Evolutionary conservation across 305 asterid genomes (phyloP), one percentile per base, ranked within the genome.

Genomic region (Salvia sclarea): DNA sequence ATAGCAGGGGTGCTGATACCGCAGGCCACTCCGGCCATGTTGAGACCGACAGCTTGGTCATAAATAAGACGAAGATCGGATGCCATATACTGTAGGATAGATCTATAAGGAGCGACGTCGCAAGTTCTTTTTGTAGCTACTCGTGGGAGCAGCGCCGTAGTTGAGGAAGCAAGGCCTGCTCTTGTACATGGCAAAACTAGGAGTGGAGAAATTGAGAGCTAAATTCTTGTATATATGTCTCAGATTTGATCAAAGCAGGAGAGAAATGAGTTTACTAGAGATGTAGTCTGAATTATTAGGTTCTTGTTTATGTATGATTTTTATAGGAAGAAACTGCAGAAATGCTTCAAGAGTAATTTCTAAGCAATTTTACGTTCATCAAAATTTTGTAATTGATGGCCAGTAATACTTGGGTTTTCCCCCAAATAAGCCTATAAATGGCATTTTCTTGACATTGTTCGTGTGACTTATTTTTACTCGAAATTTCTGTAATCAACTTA

Each of bases 171-270:
- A 12, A 24, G 6, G 54, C 6, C 63, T 60, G 70, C 45, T 47
- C 49, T 38, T 45, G 33, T 54, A 45, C 48, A 41, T 47, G 52
- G 45, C 48, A 63, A 28, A 59, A 20, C 55, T 40, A 57, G 28
- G 21, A 43, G 66, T 8, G 13, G 31, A 59, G 52, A n/a, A n/a
- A n/a, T 65, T 60, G 55, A 60, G 65, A 60, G 65, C 52, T 38
- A 5, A 24, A 30, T 21, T 18, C 14, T n/a, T 74, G 79, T 74
- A 70, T 18, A 73, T 76, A 63, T 76, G 25, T 62, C 35, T 71
- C 30, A 49, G 61, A 65, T 74, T 57, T 63, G 31, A 28, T 7
- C 20, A 2, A 13, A 38, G 69, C 45, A 55, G 67, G 68, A 69
- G 58, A 58, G 48, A 17, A 18, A 38, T 40, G 60, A 52, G 71